Percentiles rank a stretch among this genome's conserved stretches.
phyloP scores from a whole-genome alignment of 345 rosid genomes.

The Nasturtium officinale region DNA sequence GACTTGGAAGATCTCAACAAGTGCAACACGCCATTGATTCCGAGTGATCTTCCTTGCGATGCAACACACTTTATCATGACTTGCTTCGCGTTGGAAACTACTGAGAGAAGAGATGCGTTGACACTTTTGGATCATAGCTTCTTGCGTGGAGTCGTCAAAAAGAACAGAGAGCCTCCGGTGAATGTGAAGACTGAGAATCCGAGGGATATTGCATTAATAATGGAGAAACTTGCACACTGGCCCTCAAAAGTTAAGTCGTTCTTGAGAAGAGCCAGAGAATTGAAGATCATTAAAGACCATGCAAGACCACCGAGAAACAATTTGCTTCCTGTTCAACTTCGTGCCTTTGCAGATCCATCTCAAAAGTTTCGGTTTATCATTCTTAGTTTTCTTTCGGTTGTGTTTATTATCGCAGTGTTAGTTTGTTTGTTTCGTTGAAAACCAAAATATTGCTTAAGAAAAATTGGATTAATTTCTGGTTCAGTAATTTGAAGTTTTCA shows the following conservation, averaged over 20 bases:
- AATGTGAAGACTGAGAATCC: background rate
- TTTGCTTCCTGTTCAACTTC: background rate
- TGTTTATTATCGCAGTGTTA: background rate
- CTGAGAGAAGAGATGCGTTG: conserved; percentile 17
- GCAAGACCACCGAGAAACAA: background rate
- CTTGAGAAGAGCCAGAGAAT: background rate
- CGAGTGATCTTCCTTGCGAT: conserved; percentile 28
- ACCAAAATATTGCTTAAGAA: background rate
- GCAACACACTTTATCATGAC: conserved; percentile 26
- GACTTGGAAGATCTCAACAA: conserved; percentile 20
- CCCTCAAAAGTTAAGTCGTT: background rate
- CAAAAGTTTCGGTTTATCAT: background rate
- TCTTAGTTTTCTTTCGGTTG: background rate
- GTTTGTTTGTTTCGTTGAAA: conserved; percentile 10
- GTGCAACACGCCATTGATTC: conserved; percentile 17
- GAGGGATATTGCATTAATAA: background rate
- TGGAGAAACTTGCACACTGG: background rate
- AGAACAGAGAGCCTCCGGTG: background rate
- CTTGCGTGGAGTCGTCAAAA: background rate
- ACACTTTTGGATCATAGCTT: conserved; percentile 19
- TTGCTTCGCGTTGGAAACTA: conserved; percentile 12
- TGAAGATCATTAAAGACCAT: background rate
- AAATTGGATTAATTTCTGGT: background rate
- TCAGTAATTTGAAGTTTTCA: background rate
- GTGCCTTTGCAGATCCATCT: background rate